Percentiles rank a stretch among this genome's conserved stretches.
Conservation (phyloP, 805 yeast genomes). For the Candida xiaguanensis region DNA sequence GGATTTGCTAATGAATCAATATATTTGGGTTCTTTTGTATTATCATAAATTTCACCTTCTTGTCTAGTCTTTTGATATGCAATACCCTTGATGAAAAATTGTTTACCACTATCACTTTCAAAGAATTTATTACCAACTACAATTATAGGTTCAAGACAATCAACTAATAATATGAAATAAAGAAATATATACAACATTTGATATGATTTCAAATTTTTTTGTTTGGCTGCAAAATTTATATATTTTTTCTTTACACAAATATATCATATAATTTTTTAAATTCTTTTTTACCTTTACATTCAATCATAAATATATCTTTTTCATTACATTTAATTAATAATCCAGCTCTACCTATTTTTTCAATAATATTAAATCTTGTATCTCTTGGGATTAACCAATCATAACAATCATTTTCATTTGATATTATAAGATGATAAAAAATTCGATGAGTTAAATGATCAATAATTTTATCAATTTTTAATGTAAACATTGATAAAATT, state of each 20-base stretch:
- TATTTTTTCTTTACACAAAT: constrained; percentile 1
- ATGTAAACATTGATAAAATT: constrained; percentile 36
- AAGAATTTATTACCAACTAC: constrained; percentile 75
- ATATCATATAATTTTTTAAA: constrained; percentile 28
- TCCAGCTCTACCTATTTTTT: constrained; percentile 43
- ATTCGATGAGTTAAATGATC: constrained; percentile 21
- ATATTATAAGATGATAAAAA: constrained; percentile 27
- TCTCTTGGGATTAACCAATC: constrained; percentile 33
- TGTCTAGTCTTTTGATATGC: constrained; percentile 78
- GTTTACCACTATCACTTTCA: constrained; percentile 65
- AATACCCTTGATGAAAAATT: constrained; percentile 83
- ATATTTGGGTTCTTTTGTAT: constrained; percentile 23
- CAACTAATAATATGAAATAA: no score
- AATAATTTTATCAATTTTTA: constrained; percentile 26
- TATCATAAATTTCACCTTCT: constrained; percentile 25
- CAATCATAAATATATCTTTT: constrained; percentile 36
- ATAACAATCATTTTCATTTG: constrained; percentile 15
- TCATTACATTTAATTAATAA: constrained; percentile 30
- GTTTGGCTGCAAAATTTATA: neutral
- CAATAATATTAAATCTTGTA: constrained; percentile 24
- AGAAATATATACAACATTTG: no score
- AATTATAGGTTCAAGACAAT: constrained; percentile 35
- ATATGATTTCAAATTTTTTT: no score
- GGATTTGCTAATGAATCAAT: constrained; percentile 79
- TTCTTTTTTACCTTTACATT: constrained; percentile 42